These are phyloP conservation scores for Chrysophaeum taylorii DNA, from an alignment of 352 stramenopile species.

Conservation along the genomic window DNA sequence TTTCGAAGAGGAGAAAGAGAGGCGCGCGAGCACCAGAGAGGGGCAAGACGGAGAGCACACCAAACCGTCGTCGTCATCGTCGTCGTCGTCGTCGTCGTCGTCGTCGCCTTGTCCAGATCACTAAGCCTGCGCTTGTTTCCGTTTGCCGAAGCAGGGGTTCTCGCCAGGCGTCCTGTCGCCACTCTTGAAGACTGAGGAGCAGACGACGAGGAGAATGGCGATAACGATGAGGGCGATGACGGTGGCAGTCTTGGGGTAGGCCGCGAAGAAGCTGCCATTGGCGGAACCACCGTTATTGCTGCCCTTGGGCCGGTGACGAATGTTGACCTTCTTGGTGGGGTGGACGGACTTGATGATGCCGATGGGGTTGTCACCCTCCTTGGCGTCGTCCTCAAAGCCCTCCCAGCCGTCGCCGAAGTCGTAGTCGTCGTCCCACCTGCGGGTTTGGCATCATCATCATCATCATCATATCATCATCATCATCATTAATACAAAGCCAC, in stretches of 20 bases:
- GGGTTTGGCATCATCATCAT: no score
- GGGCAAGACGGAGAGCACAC: no score
- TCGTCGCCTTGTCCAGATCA: no score
- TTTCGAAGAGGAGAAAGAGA: no score
- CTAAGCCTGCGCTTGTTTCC: constrained; percentile 9
- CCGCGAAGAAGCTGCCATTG: background rate
- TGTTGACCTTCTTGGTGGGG: background rate
- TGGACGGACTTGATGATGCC: constrained; percentile 2
- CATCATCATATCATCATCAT: no score
- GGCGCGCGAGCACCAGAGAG: no score
- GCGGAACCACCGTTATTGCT: background rate
- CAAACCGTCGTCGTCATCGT: no score
- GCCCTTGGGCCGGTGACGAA: background rate
- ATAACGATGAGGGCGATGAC: background rate
- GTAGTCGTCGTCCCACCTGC: constrained; percentile 13
- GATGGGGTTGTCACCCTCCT: background rate
- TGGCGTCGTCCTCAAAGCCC: constrained; percentile 6
- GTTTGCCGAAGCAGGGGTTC: background rate
- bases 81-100: no score
- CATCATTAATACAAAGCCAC: no score
- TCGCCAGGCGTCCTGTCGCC: background rate
- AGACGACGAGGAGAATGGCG: background rate
- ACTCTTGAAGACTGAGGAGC: background rate
- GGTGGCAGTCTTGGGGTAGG: background rate
- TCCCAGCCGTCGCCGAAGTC: constrained; percentile 17